These are phyloP conservation scores for Colletotrichum coccodes DNA, from an alignment of 2,329 filamentous ascomycete species.

Conservation along the genomic window DNA sequence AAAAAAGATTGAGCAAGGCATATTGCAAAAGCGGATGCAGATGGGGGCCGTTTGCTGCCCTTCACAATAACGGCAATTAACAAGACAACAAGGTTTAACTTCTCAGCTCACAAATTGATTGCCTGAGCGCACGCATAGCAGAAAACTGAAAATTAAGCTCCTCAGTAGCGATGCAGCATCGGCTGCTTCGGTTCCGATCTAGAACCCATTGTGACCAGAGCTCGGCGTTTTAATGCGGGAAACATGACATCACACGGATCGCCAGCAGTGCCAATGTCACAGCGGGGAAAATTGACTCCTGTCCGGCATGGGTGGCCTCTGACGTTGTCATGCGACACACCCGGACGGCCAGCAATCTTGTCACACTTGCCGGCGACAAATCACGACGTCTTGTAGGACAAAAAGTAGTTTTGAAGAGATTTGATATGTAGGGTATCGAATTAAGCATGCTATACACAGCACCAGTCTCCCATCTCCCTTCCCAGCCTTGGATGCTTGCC, in stretches of 20 bases:
- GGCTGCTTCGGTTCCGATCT: background rate
- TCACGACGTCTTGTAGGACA: background rate
- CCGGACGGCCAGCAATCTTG: background rate
- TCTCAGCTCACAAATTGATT: background rate
- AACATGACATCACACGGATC: conserved; percentile 17
- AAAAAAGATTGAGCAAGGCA: background rate
- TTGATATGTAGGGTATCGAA: conserved; percentile 34
- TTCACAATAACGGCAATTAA: too few relatives aligned
- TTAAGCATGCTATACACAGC: conserved; percentile 31
- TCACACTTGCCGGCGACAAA: background rate
- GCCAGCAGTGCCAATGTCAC: background rate
- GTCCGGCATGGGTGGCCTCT: background rate
- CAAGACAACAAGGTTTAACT: conserved; percentile 1
- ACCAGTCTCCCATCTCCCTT: background rate
- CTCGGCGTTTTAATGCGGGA: background rate
- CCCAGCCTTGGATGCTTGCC: background rate
- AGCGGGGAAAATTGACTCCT: background rate
- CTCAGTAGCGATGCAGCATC: background rate
- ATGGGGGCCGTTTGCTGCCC: background rate
- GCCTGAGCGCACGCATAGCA: background rate
- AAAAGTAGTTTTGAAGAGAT: conserved; percentile 10
- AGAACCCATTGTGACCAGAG: background rate
- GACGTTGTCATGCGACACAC: conserved; percentile 1
- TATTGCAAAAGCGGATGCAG: background rate
- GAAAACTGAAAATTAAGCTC: background rate